Evolutionary conservation across 768 basidiomycete species (phyloP), one percentile per base, ranked within the genome.

Genomic region (Podaxis pistillaris): DNA sequence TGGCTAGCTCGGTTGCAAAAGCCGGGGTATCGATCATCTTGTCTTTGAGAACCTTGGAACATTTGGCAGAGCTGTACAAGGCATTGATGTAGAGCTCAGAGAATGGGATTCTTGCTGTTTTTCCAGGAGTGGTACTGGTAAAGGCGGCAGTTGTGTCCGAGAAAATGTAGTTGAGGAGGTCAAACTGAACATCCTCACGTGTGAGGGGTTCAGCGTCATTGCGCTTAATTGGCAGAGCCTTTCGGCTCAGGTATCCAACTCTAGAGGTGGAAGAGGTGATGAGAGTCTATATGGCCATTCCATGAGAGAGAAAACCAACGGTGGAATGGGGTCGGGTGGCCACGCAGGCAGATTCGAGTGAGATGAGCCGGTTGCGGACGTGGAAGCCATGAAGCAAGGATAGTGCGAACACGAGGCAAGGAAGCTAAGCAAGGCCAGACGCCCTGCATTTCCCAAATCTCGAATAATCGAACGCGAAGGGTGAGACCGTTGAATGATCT

Each of bases 1-100:
- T 93, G 56, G 88, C 89, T 57, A 93, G 84, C 73, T 92, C 91
- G 66, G 87, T 76, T 4, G 86, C 88, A 72, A 92, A 93, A 6
- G 85, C 85, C 13, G 90, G 90, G 0, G 85, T 89, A 60, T 93
- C 90, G 56, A 86, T 75, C 87, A 96, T 91, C 75, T 94, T 94
- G 71, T 91, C 89, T 74, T 91, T 89, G 73, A 94, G 82, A 46
- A 91, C 89, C 75, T 93, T 93, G 67, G 93, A 94, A 72, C 89
- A 93, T 79, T 89, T 93, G 72, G 78, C 84, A 38, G 90, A 93
- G 73, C 87, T 85, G 75, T 88, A 88, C 65, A 94, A 73, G 8
- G 92, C 87, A 68, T 90, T 88, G 65, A 93, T 83, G 72, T 94
- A 96, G 64, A 96, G 83, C 71, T 93, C 89, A 68, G 84, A 83